Conservation (phyloP, 2,329 filamentous ascomycete species). For the Tricladium varicosporioides region DNA sequence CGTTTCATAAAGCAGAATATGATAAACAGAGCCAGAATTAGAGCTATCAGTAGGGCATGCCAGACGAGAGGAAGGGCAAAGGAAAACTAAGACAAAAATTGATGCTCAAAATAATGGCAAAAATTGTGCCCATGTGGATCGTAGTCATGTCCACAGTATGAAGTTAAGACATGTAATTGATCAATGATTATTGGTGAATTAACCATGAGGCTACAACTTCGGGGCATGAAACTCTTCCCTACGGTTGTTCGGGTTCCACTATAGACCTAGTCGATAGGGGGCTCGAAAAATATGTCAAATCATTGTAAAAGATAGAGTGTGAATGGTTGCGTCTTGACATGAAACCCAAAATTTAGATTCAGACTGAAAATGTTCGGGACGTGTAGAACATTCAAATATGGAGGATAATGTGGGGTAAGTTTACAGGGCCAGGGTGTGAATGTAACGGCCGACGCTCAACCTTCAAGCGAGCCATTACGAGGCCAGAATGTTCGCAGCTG, state of each 20-base stretch:
- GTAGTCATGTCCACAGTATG: background rate
- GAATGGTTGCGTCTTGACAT: background rate
- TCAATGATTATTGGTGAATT: constrained; percentile 6
- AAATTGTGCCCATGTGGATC: background rate
- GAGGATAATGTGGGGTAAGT: background rate
- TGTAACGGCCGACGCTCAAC: background rate
- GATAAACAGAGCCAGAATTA: no score
- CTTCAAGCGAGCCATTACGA: constrained; percentile 1
- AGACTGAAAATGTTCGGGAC: background rate
- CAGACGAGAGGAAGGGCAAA: background rate
- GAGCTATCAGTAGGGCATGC: no score
- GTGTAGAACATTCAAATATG: background rate
- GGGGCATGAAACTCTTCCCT: background rate
- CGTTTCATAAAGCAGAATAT: background rate
- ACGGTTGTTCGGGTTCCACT: background rate
- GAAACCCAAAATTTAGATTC: background rate
- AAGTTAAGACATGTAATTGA: background rate
- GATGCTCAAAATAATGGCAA: background rate
- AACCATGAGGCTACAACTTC: background rate
- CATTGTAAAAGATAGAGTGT: background rate
- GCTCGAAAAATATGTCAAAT: background rate
- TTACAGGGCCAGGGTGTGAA: background rate
- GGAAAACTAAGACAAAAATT: background rate
- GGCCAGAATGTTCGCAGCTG: background rate
- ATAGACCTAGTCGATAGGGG: background rate